Percentiles rank a stretch among this genome's conserved stretches.
These are phyloP conservation scores for Colletotrichum trifolii DNA, from an alignment of 2,329 filamentous ascomycete genomes.

Conservation along the genomic window DNA sequence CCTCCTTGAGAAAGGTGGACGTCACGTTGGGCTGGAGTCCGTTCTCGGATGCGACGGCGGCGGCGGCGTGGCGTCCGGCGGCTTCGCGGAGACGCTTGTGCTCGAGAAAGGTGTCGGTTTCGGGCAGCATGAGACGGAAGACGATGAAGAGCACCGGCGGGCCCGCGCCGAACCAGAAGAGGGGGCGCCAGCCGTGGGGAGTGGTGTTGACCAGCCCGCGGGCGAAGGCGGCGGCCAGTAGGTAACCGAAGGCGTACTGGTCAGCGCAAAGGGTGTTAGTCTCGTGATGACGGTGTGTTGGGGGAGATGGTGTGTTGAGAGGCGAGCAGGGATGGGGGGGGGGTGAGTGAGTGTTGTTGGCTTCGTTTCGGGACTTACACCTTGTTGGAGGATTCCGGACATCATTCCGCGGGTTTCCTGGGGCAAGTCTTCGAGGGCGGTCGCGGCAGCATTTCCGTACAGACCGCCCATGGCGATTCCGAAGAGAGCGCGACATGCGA, in stretches of 20 bases:
- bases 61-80: constrained; percentile 27
- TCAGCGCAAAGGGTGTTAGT: constrained; percentile 9
- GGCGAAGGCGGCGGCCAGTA: constrained; percentile 68
- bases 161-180: constrained; percentile 90
- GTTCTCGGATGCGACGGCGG: background rate
- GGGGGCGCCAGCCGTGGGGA: constrained; percentile 81
- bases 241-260: constrained; percentile 73
- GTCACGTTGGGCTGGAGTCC: constrained; percentile 58
- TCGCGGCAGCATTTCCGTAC: constrained; percentile 82
- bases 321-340: background rate
- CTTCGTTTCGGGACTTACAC: constrained; percentile 57
- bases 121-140: constrained; percentile 81
- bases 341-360: constrained; percentile 23
- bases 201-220: constrained; percentile 81
- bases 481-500: constrained; percentile 80
- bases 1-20: constrained; percentile 78
- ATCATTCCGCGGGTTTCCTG: constrained; percentile 76
- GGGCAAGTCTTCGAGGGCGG: constrained; percentile 80
- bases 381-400: constrained; percentile 81
- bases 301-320: background rate
- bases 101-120: constrained; percentile 79
- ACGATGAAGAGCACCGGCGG: constrained; percentile 84
- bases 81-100: constrained; percentile 71
- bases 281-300: background rate
- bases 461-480: constrained; percentile 86